Evolutionary conservation across 345 rosid genomes (phyloP).

Genomic region (Conringia planisiliqua): DNA sequence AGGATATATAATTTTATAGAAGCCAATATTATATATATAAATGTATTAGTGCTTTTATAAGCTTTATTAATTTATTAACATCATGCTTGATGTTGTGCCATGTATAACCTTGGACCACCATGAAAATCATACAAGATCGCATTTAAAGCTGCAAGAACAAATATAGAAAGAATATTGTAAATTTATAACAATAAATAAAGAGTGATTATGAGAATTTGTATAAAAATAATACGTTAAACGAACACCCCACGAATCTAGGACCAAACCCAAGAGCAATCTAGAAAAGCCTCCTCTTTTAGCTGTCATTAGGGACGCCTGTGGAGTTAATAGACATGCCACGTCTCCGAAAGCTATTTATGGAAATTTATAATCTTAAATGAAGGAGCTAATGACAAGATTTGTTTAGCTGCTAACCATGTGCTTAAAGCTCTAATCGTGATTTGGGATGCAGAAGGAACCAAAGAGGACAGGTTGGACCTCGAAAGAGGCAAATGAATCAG

Average conservation of each 20-base stretch:
- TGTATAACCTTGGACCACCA: slow-evolving; percentile 36
- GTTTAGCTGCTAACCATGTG: slow-evolving; percentile 48
- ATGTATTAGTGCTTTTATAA: slow-evolving; percentile 3
- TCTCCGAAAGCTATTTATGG: slow-evolving; percentile 20
- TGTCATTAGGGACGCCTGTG: slow-evolving; percentile 37
- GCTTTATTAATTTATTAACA: background rate
- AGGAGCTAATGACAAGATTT: slow-evolving; percentile 23
- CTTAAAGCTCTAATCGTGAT: slow-evolving; percentile 38
- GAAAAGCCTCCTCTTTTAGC: slow-evolving; percentile 25
- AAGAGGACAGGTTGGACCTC: slow-evolving; percentile 42
- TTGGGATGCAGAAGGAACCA: slow-evolving; percentile 13
- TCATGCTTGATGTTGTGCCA: slow-evolving; percentile 35
- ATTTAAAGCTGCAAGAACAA: slow-evolving; percentile 22
- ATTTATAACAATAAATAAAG: background rate
- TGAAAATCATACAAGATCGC: slow-evolving; percentile 29
- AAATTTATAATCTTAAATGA: background rate
- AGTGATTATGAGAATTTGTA: background rate
- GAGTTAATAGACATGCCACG: slow-evolving; percentile 29
- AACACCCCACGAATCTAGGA: slow-evolving; percentile 48
- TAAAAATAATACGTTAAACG: background rate
- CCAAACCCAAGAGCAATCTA: slow-evolving; percentile 34
- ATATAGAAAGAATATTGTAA: slow-evolving; percentile 16
- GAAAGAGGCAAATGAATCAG: slow-evolving; percentile 12
- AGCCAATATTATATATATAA: background rate
- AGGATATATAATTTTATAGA: background rate